phyloP scores from a whole-genome alignment of 306 rosid genomes.

The Aeschynomene evenia region DNA sequence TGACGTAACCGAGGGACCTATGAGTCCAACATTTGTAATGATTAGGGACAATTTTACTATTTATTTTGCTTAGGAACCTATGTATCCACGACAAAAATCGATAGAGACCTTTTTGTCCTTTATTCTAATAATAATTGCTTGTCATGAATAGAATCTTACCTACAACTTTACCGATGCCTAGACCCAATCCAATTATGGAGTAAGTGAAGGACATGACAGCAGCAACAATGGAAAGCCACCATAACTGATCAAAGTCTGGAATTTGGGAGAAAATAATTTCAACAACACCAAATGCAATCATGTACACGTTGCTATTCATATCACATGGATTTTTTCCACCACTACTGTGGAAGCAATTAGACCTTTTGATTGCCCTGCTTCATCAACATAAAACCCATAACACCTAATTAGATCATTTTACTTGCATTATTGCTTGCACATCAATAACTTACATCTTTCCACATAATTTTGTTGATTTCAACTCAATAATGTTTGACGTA shows the following conservation, averaged over 20 bases:
- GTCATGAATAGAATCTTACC: slow-evolving; percentile 36
- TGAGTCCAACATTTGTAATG: too few relatives aligned
- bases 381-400: neutral
- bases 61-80: too few relatives aligned
- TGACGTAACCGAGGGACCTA: too few relatives aligned
- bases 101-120: too few relatives aligned
- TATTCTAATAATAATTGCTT: too few relatives aligned
- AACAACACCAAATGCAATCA: slow-evolving; percentile 38
- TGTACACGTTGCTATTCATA: slow-evolving; percentile 34
- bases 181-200: slow-evolving; percentile 48
- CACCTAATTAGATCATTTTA: too few relatives aligned
- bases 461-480: too few relatives aligned
- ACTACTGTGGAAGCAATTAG: slow-evolving; percentile 38
- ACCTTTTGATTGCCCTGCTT: slow-evolving; percentile 48
- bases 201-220: slow-evolving; percentile 52
- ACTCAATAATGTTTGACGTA: too few relatives aligned
- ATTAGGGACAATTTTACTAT: too few relatives aligned
- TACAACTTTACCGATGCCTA: slow-evolving; percentile 41
- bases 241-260: slow-evolving; percentile 41
- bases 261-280: slow-evolving; percentile 47
- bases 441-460: too few relatives aligned
- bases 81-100: too few relatives aligned
- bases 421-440: too few relatives aligned
- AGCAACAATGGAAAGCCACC: slow-evolving; percentile 50
- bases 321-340: slow-evolving; percentile 39